Conservation (phyloP, 108 stramenopile species). For the Nannochloropsis gaditana region DNA sequence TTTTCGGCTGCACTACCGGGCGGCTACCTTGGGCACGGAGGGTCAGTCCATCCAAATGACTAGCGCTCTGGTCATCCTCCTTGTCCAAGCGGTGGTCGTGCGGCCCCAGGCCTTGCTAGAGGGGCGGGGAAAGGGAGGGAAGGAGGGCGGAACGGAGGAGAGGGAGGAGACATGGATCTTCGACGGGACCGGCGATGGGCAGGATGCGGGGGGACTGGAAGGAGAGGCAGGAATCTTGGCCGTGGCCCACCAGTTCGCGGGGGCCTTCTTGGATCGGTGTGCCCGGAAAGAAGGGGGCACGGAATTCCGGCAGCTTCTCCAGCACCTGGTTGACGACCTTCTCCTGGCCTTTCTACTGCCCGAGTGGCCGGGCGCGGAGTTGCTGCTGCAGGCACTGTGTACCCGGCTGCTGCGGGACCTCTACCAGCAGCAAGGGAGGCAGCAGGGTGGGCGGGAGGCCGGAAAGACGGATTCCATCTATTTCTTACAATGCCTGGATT, state of each 20-base stretch:
- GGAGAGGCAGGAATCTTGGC: slow-evolving; percentile 20
- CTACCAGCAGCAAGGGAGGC: slow-evolving; percentile 28
- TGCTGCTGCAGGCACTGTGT: slow-evolving; percentile 65
- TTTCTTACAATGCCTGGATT: neutral
- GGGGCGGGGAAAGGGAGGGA: slow-evolving; percentile 34
- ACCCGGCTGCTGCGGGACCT: slow-evolving; percentile 60
- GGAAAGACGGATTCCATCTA: neutral
- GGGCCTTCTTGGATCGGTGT: slow-evolving; percentile 31
- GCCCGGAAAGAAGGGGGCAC: slow-evolving; percentile 26
- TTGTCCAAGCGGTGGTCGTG: slow-evolving; percentile 68
- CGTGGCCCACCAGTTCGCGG: slow-evolving; percentile 34
- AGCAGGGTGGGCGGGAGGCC: slow-evolving; percentile 55
- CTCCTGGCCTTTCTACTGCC: slow-evolving; percentile 66
- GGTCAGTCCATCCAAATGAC: slow-evolving; percentile 65
- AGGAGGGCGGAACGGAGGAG: slow-evolving; percentile 34
- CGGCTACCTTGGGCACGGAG: neutral
- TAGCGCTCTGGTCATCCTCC: slow-evolving; percentile 63
- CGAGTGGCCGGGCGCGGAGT: slow-evolving; percentile 80
- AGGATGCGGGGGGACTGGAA: slow-evolving; percentile 25
- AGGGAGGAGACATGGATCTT: slow-evolving; percentile 25
- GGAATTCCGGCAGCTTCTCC: slow-evolving; percentile 70
- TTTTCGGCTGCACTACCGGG: slow-evolving; percentile 59
- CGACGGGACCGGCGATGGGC: slow-evolving; percentile 27
- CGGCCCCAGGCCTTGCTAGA: slow-evolving; percentile 34
- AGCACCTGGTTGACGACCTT: slow-evolving; percentile 78